Percentiles rank a stretch among this genome's conserved stretches.
Conservation (phyloP, 441 rosid genomes). For the Syzygium malaccense region DNA sequence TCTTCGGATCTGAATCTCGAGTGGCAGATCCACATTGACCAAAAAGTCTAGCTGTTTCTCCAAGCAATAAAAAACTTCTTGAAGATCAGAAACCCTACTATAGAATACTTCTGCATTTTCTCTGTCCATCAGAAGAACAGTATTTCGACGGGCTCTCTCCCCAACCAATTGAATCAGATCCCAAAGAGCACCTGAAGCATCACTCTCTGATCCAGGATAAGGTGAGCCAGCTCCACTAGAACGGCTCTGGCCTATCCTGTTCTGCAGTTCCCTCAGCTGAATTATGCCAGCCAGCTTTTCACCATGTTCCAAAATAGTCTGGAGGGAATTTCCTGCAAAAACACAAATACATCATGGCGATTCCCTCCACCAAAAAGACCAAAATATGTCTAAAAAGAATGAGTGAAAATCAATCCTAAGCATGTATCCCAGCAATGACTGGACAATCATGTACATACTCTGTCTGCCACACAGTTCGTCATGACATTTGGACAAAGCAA, state of each 20-base stretch:
- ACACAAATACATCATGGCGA: background rate
- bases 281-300: slow-evolving; percentile 93
- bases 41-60: slow-evolving; percentile 63
- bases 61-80: slow-evolving; percentile 77
- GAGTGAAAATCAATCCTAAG: background rate
- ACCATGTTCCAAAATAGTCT: slow-evolving; percentile 82
- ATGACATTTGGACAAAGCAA: slow-evolving; percentile 95
- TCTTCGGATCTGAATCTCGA: slow-evolving; percentile 57
- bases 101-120: slow-evolving; percentile 97
- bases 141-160: slow-evolving; percentile 78
- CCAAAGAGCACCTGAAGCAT: slow-evolving; percentile 80
- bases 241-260: slow-evolving; percentile 55
- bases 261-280: slow-evolving; percentile 86
- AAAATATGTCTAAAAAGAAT: background rate
- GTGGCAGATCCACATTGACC: slow-evolving; percentile 53
- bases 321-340: slow-evolving; percentile 72
- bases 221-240: slow-evolving; percentile 34
- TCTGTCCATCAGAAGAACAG: slow-evolving; percentile 96
- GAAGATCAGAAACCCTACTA: slow-evolving; percentile 94
- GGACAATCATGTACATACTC: slow-evolving; percentile 38
- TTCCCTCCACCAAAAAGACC: background rate
- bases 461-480: slow-evolving; percentile 82
- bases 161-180: slow-evolving; percentile 95
- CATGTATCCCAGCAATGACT: background rate
- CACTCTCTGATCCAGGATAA: slow-evolving; percentile 40